Evolutionary conservation across 495 filamentous ascomycete genomes (phyloP).

Genomic region (Neurospora sp.): DNA sequence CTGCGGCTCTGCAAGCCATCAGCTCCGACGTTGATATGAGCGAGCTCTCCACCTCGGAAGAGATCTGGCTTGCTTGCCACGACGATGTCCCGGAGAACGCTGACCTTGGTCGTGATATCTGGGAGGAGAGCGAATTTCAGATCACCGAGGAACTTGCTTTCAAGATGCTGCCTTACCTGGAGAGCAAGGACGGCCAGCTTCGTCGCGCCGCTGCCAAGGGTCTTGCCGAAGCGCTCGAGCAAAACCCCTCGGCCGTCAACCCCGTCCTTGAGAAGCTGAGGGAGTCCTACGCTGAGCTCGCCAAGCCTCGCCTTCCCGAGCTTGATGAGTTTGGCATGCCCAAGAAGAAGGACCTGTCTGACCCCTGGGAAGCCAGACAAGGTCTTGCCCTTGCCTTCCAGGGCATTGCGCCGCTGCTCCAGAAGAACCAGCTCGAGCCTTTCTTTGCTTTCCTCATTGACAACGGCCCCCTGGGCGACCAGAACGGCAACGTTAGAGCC

Average conservation of each 20-base stretch:
- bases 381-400: constrained; percentile 81
- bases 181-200: constrained; percentile 66
- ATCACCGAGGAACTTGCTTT: constrained; percentile 51
- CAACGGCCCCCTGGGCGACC: constrained; percentile 71
- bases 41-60: constrained; percentile 71
- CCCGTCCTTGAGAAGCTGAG: constrained; percentile 53
- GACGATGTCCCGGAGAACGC: constrained; percentile 84
- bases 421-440: constrained; percentile 54
- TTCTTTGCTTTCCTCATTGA: constrained; percentile 82
- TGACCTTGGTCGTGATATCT: constrained; percentile 75
- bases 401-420: constrained; percentile 61
- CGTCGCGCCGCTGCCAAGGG: constrained; percentile 75
- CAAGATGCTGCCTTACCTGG: constrained; percentile 65
- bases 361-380: constrained; percentile 84
- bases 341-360: constrained; percentile 67
- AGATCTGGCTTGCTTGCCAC: constrained; percentile 88
- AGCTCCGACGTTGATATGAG: constrained; percentile 84
- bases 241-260: constrained; percentile 35
- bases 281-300: constrained; percentile 59
- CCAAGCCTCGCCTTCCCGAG: constrained; percentile 69
- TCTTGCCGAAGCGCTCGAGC: constrained; percentile 59
- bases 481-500: constrained; percentile 60
- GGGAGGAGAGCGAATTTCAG: constrained; percentile 85
- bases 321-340: constrained; percentile 91
- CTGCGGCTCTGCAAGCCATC: constrained; percentile 83